Evolutionary conservation across 1,284 basidiomycete genomes (phyloP).

Genomic region (Caloboletus firmus): DNA sequence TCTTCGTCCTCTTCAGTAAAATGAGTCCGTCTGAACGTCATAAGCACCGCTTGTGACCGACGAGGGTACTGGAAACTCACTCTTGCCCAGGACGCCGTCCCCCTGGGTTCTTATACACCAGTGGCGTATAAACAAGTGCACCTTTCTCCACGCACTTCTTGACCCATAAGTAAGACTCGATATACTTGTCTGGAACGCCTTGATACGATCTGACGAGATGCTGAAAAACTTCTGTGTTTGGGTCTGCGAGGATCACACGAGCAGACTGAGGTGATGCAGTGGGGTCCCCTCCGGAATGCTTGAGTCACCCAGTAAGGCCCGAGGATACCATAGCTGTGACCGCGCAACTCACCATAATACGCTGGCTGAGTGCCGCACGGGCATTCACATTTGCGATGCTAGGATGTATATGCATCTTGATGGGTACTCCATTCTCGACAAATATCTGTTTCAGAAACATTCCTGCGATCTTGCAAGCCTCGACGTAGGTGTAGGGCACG

Average conservation of each 20-base stretch:
- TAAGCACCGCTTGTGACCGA: constrained; percentile 1
- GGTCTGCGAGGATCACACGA: constrained; percentile 73
- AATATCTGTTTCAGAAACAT: constrained; percentile 74
- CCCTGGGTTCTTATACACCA: constrained; percentile 78
- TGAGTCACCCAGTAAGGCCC: constrained; percentile 1
- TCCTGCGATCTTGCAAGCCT: constrained; percentile 73
- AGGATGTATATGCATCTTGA: constrained; percentile 73
- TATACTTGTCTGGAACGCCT: constrained; percentile 62
- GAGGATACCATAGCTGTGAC: neutral
- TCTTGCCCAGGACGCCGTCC: constrained; percentile 78
- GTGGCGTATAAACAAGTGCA: constrained; percentile 60
- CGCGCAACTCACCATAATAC: constrained; percentile 59
- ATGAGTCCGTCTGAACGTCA: constrained; percentile 58
- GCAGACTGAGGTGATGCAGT: constrained; percentile 63
- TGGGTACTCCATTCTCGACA: constrained; percentile 56
- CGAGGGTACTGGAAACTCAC: constrained; percentile 41
- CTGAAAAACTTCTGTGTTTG: constrained; percentile 68
- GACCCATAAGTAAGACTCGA: constrained; percentile 78
- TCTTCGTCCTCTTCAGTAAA: constrained; percentile 74
- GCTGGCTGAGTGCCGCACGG: constrained; percentile 56
- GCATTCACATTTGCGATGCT: constrained; percentile 75
- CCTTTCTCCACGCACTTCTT: constrained; percentile 74
- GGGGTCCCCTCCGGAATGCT: constrained; percentile 79
- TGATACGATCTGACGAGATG: constrained; percentile 70
- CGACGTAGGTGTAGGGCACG: constrained; percentile 74